Evolutionary conservation across 805 yeast genomes (phyloP), one percentile per base, ranked within the genome.

Genomic region (Yamadazyma phyllophila): DNA sequence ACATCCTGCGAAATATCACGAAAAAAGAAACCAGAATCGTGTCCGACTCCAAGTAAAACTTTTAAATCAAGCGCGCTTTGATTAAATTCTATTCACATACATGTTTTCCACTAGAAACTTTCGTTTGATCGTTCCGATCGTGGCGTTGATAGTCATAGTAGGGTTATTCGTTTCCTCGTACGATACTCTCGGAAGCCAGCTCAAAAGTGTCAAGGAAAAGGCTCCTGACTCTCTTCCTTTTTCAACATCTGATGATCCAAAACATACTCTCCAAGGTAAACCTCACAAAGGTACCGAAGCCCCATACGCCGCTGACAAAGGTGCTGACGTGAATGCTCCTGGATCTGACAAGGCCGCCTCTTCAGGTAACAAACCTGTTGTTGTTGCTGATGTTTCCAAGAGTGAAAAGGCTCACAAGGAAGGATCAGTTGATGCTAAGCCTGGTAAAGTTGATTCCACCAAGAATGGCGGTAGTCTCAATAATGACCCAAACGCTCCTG

Each of bases 41-140:
- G 39, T 36, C 39, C 2, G n/a, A 12, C 12, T 3, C 17, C 32
- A 26, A 36, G 27, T 26, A 16, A 26, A 26, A 37, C 13, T 37
- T 39, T 29, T 29, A 29, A 29, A 39, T 39, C 32, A 26, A 16
- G 29, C 39, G 45, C 45, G 45, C 16, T 41, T 15, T 5, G 15
- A 10, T 34, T 8, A 29, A 29, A 14, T 30, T 29, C 20, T 13
- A 4, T 15, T 20, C 16, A 32, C 20, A 13, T 20, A 31, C 32
- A 63, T 69, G 71, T 50, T 70, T 54, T 60, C 73, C 53, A 64
- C 71, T 47, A 69, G 80, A 57, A 78, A 78, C 61, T 65, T 76
- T 54, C 80, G 86, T 48, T 72, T 78, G 49, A 52, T 78, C 12
- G 59, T 80, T 10, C 78, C 78, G 10, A 76, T 82, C 1, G 53